A percentile compares a stretch with the other conserved stretches of the same genome.
Conservation (phyloP, 202 grass and related monocot genomes). For the Musa balbisiana region DNA sequence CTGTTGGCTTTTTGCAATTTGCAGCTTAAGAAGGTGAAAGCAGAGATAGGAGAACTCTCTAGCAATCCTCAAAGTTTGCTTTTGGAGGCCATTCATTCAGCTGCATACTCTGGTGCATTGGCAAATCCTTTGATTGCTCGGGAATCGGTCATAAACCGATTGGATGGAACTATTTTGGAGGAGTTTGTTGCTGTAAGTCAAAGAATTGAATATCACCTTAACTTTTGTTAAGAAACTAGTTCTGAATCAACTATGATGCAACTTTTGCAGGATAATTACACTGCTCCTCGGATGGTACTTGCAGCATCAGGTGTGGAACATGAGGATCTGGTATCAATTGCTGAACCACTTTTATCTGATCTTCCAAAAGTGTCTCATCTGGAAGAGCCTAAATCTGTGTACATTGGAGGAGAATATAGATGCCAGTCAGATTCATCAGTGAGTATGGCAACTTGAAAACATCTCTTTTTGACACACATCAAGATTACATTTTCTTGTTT, state of each 20-base stretch:
- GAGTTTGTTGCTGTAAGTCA: constrained; percentile 55
- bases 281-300: constrained; percentile 65
- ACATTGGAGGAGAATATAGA: constrained; percentile 70
- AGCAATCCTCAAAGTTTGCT: constrained; percentile 72
- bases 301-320: constrained; percentile 84
- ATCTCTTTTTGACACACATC: background rate
- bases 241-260: constrained; percentile 20
- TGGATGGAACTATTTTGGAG: constrained; percentile 50
- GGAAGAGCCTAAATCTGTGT: constrained; percentile 63
- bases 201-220: constrained; percentile 6
- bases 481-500: background rate
- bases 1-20: background rate
- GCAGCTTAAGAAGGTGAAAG: constrained; percentile 56
- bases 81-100: constrained; percentile 72
- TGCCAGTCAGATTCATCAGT: constrained; percentile 62
- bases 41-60: constrained; percentile 63
- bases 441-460: constrained; percentile 9
- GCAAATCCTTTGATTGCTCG: constrained; percentile 65
- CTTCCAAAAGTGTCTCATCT: constrained; percentile 41
- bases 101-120: constrained; percentile 62
- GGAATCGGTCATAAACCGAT: constrained; percentile 37
- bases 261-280: constrained; percentile 61
- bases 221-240: constrained; percentile 6
- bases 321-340: constrained; percentile 61
- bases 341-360: constrained; percentile 62